phyloP scores from a whole-genome alignment of 345 rosid species.

The Boechera retrofracta region DNA sequence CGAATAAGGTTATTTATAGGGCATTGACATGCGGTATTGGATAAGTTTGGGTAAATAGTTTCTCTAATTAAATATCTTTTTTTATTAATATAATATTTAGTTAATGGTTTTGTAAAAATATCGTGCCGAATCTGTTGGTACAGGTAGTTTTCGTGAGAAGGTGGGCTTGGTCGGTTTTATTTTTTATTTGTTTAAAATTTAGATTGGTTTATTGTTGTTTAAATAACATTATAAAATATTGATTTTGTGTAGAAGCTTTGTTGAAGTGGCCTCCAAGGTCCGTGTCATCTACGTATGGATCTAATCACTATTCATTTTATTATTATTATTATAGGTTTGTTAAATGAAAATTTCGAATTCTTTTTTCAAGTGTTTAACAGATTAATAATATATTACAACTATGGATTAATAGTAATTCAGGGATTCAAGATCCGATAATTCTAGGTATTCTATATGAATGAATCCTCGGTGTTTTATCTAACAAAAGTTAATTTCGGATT shows the following conservation, averaged over 20 bases:
- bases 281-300: constrained; percentile 5
- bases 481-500: background rate
- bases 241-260: constrained; percentile 8
- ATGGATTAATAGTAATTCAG: too few species aligned
- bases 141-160: constrained; percentile 30
- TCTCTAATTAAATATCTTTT: background rate
- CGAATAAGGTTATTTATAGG: constrained; percentile 27
- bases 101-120: constrained; percentile 24
- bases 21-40: constrained; percentile 26
- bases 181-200: background rate
- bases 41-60: constrained; percentile 34
- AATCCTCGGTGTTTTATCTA: background rate
- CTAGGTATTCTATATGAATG: background rate
- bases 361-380: background rate
- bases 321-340: background rate
- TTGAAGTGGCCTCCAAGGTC: constrained; percentile 15
- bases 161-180: constrained; percentile 38
- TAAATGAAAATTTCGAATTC: background rate
- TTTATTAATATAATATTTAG: background rate
- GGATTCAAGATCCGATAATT: too few species aligned
- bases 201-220: too few species aligned
- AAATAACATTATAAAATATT: background rate
- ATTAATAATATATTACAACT: background rate
- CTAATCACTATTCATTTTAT: background rate
- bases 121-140: constrained; percentile 35